Percentiles rank a stretch among this genome's conserved stretches.
Conservation (phyloP, 73 alveolate species). For the Paramecium caudatum region DNA sequence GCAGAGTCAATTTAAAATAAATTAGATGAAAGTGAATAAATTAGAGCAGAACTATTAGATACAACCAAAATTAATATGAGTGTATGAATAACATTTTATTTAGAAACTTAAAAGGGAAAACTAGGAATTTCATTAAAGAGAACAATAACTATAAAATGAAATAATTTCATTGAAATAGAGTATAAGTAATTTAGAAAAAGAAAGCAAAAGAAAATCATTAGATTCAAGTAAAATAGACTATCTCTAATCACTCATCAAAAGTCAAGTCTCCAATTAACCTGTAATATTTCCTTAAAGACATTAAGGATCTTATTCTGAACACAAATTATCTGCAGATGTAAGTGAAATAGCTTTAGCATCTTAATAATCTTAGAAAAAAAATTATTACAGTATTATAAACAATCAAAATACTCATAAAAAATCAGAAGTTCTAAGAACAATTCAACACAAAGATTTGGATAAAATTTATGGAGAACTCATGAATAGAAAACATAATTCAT, state of each 20-base stretch:
- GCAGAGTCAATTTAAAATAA: constrained; percentile 49
- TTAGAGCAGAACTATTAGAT: not conserved
- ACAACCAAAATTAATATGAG: constrained; percentile 12
- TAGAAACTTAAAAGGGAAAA: constrained; percentile 33
- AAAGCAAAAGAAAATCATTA: not conserved
- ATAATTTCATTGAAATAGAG: not conserved
- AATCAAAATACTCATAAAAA: not conserved
- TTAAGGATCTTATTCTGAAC: not conserved
- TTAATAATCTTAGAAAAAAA: not conserved
- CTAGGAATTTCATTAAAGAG: not conserved
- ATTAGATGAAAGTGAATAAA: constrained; percentile 59
- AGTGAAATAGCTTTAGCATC: not conserved
- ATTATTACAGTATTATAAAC: not conserved
- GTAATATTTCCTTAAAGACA: not conserved
- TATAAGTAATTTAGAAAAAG: not conserved
- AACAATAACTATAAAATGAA: not conserved
- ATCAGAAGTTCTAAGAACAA: not conserved
- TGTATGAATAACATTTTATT: not conserved
- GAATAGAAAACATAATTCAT: constrained; percentile 18
- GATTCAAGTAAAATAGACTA: not conserved
- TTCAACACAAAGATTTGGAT: not conserved
- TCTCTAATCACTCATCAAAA: not conserved
- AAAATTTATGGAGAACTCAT: constrained; percentile 8
- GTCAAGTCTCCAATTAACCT: not conserved
- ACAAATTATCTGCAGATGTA: not conserved